Evolutionary conservation across 179 eudicot species (phyloP).

Genomic region (Silene vulgaris): DNA sequence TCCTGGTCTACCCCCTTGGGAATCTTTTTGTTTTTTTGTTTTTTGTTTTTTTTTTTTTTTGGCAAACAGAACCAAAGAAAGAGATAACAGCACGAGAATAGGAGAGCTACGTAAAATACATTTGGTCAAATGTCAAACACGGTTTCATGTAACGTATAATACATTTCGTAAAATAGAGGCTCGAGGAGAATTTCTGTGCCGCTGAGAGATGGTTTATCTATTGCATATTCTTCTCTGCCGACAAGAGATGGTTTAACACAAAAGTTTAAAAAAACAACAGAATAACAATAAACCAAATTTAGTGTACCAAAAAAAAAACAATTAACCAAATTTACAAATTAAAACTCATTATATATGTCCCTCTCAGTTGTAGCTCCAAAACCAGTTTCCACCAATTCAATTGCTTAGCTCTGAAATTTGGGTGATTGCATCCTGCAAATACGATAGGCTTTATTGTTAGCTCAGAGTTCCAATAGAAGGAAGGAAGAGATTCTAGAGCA

Average conservation of each 20-base stretch:
- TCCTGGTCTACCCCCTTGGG: no score
- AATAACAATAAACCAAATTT: not conserved
- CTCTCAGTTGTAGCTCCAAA: conserved; percentile 94
- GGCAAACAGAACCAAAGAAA: no score
- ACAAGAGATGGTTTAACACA: not conserved
- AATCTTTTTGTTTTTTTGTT: no score
- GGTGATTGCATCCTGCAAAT: conserved; percentile 80
- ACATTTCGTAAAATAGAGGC: no score
- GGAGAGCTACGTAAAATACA: no score
- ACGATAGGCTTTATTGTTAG: conserved; percentile 17
- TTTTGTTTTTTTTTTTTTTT: no score
- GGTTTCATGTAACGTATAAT: no score
- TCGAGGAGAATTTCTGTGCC: no score
- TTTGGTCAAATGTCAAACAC: no score
- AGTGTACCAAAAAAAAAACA: no score
- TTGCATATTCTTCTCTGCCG: not conserved
- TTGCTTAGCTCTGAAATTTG: conserved; percentile 77
- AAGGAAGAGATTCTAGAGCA: not conserved
- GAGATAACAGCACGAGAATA: no score
- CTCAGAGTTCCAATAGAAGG: not conserved
- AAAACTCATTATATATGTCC: conserved; percentile 81
- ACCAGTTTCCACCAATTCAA: conserved; percentile 87
- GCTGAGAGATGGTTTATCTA: no score
- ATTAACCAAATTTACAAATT: not conserved
- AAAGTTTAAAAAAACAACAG: not conserved